phyloP scores from a whole-genome alignment of 1,284 basidiomycete genomes.

The Cystobasidium slooffiae region DNA sequence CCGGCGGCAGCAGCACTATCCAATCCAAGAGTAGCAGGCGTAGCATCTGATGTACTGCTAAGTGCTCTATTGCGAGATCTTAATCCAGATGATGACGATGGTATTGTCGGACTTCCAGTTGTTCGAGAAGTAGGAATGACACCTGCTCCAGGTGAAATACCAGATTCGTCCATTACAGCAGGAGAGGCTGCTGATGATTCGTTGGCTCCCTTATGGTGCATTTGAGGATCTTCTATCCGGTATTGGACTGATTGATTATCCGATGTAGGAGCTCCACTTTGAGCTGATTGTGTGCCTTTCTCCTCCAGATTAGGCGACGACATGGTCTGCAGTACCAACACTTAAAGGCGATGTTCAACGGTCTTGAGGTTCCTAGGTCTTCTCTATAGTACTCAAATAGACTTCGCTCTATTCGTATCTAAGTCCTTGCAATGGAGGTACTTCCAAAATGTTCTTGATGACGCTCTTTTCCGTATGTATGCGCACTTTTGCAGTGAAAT shows the following conservation, averaged over 20 bases:
- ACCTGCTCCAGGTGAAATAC: not conserved
- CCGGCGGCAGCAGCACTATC: too few relatives aligned
- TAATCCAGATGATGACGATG: constrained; percentile 2
- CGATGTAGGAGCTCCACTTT: constrained; percentile 6
- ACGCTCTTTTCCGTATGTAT: too few relatives aligned
- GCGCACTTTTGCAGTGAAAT: too few relatives aligned
- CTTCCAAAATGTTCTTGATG: too few relatives aligned
- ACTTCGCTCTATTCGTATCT: too few relatives aligned
- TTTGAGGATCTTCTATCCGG: not conserved
- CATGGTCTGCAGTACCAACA: constrained; percentile 6
- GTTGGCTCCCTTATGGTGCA: not conserved
- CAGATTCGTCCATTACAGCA: not conserved
- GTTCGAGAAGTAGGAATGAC: not conserved
- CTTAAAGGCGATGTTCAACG: not conserved
- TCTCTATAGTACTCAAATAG: too few relatives aligned
- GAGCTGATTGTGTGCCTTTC: not conserved
- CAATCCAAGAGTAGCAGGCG: not conserved
- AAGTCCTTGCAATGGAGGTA: too few relatives aligned
- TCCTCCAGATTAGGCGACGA: constrained; percentile 11
- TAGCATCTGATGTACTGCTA: not conserved
- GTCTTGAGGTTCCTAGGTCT: too few relatives aligned
- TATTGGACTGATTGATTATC: not conserved
- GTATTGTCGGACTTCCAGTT: not conserved
- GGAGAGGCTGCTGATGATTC: not conserved
- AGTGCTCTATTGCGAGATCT: constrained; percentile 11